Base-by-base conservation (phyloP, 2,329 filamentous ascomycete species). In the Colletotrichum tamarilloi region DNA sequence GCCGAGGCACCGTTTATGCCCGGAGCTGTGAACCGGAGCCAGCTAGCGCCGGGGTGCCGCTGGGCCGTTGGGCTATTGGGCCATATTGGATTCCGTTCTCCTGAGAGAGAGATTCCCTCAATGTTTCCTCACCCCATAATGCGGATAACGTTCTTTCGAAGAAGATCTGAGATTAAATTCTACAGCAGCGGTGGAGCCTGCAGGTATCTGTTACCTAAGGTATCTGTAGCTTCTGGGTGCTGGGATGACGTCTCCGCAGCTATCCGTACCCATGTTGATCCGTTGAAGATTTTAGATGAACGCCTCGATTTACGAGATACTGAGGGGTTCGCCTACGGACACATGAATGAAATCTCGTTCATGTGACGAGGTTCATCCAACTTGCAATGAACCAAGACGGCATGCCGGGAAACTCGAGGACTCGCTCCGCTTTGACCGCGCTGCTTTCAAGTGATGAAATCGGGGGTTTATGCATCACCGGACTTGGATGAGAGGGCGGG, bases 361-460 rank as follows among this genome's bases (percentile, higher is more conserved):
- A 7, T 7, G 38, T 42, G 38, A 42, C 9, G 38, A 42, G 38
- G 38, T 42, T 42, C 38, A 42, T 42, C 38, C 38, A 42, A 42
- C 38, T 42, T 14, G 38, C 5, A 19, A 42, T 42, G 38, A 42
- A 42, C 38, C 6, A 42, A 42, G 5, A 42, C 38, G 38, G 38
- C 38, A 42, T 42, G 38, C 38, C 38, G 16, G 38, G 16, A 19
- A 42, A 19, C 38, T 42, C 38, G 19, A 22, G 19, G 6, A 49
- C 19, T 49, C 19, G 8, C 19, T 49, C 7, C 66, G 62, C 67
- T 66, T 67, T 73, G 67, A 71, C 56, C 66, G 24, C 46, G 35
- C 49, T 49, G 55, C 52, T 53, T 42, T 42, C 30, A 19, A 9
- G 46, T 30, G 16, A 35, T 32, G 16, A 32, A 28, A 60, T 9